Evolutionary conservation across 2,329 filamentous ascomycete genomes (phyloP), one percentile per base, ranked within the genome.

Genomic region (Epichloe coenophiala): DNA sequence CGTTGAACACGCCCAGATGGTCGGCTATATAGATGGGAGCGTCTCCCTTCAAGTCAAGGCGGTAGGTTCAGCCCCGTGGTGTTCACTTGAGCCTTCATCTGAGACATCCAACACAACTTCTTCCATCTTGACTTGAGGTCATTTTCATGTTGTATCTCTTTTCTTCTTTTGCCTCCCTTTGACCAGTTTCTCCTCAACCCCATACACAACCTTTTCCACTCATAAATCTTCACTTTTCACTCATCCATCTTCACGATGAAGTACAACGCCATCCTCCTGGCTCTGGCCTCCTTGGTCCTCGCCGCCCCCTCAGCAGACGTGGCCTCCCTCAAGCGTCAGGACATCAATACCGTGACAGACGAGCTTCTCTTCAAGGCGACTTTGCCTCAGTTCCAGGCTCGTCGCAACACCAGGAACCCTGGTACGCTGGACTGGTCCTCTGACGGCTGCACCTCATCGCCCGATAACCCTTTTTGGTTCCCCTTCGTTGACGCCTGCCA

Each of bases 401-500:
- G 65, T 8, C 71, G 72, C 44, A 64, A 68, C 11, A 64, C 64
- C 0, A 57, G 60, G 1, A 58, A 69, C 43, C 75, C 74, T 1
- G 27, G 67, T 0, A 61, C 47, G 1, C 58, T 72, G 0, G 59
- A 68, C 60, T 73, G 69, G 70, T 53, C 55, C 4, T 70, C 70
- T 1, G 69, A 73, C 48, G 68, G 65, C 43, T 73, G 71, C 64
- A 67, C 66, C 4, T 57, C 55, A 0, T 68, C 69, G 2, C 69
- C 69, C 1, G 67, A 73, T 47, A 72, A 71, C 54, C 71, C 71
- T 0, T 65, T 68, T 68, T 33, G 65, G 66, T 75, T 71, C 57
- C 62, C 68, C 11, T 75, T 73, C 38, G 23, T 61, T 3, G 68
- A 65, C 0, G 69, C 67, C 12, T 77, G 75, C 64, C 61, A 74